Base-by-base conservation (phyloP, 2,329 filamentous ascomycete genomes). In the Scleromitrula shiraiana region DNA sequence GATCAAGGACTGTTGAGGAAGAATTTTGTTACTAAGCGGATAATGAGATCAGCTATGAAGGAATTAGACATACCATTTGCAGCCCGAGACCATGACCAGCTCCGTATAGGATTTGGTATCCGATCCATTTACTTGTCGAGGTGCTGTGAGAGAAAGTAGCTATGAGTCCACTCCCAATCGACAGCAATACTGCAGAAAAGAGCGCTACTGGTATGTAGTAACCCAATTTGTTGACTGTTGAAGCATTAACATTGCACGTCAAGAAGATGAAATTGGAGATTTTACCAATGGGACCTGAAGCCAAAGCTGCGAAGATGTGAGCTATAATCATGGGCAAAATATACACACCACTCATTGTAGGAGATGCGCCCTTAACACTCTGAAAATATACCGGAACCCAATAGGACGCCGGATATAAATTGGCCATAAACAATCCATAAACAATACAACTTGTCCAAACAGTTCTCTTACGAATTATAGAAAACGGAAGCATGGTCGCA, bases 191-290 rank as follows among this genome's bases (percentile, higher is more conserved):
- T n/a, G n/a, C n/a, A n/a, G n/a, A 38, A n/a, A 67, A 53, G 1
- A 67, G n/a, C 4, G 62, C 54, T 4, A 51, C 58, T 15, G 63
- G 64, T 22, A 62, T 49, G 42, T 61, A 62, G 51, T 64, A 64
- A 26, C 64, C 63, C 8, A 58, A 37, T 37, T 54, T 29, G 14
- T 8, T 20, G 1, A 46, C 44, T 46, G 26, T n/a, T n/a, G n/a
- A n/a, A n/a, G n/a, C n/a, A n/a, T n/a, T n/a, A 32, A 23, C 8
- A 22, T 8, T 5, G 12, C 22, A 4, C 26, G 19, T n/a, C 9
- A 10, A 22, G 12, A 14, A 23, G 23, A 30, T 4, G 15, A 23
- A 24, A 7, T n/a, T n/a, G 14, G 17, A 12, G 2, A 17, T 26
- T 17, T 55, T 50, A 22, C 59, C 54, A 60, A 40, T 17, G 15